A percentile compares a stretch with the other conserved stretches of the same genome.
Evolutionary conservation across 176 grass and related monocot species (phyloP).

Genomic region (Puya raimondii): DNA sequence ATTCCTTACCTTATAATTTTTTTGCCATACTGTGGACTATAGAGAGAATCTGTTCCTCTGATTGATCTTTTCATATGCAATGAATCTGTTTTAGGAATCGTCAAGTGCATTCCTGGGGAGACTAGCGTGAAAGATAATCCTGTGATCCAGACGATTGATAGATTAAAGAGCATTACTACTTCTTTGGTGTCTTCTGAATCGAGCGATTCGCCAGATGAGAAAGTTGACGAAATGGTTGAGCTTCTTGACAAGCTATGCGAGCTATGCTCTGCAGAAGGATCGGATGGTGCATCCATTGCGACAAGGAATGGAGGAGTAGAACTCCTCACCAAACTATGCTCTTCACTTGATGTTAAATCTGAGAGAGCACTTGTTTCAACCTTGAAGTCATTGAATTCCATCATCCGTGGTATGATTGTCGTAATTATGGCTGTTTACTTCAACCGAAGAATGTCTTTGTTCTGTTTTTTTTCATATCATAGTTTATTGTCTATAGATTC

Average conservation of each 20-base stretch:
- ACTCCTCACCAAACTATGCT: conserved; percentile 46
- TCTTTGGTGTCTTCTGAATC: conserved; percentile 14
- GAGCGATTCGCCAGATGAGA: conserved; percentile 7
- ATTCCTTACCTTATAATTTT: no score
- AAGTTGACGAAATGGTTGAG: conserved; percentile 26
- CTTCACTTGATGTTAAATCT: conserved; percentile 38
- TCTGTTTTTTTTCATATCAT: neutral
- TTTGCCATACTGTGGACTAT: no score
- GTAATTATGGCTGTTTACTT: neutral
- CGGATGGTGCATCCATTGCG: conserved; percentile 49
- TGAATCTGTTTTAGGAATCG: conserved; percentile 42
- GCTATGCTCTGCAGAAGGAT: conserved; percentile 49
- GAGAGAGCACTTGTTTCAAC: conserved; percentile 34
- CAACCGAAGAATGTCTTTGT: neutral
- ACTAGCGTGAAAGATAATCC: conserved; percentile 50
- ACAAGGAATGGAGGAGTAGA: conserved; percentile 66
- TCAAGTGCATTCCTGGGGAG: conserved; percentile 65
- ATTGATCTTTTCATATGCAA: conserved; percentile 1
- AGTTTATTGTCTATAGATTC: no score
- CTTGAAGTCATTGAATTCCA: conserved; percentile 59
- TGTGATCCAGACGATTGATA: conserved; percentile 49
- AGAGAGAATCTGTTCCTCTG: neutral
- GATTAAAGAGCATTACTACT: conserved; percentile 38
- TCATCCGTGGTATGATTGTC: conserved; percentile 53
- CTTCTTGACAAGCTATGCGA: conserved; percentile 41